Evolutionary conservation across 495 filamentous ascomycete species (phyloP).

Genomic region (Hyphodiscus hymeniophilus): DNA sequence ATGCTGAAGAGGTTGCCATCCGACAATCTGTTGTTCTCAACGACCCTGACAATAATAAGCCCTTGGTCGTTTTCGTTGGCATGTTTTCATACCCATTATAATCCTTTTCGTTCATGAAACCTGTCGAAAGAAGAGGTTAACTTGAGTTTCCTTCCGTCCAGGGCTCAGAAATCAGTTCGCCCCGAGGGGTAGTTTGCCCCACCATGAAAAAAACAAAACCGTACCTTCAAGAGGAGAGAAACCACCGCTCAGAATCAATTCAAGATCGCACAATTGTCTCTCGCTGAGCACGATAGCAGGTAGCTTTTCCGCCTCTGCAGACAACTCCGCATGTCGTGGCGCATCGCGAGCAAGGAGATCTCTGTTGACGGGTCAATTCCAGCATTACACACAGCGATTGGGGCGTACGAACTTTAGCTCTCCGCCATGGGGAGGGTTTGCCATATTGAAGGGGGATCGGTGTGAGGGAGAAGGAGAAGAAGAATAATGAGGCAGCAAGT

Average conservation of each 20-base stretch:
- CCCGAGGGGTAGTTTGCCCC: constrained; percentile 13
- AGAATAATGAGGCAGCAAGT: not conserved
- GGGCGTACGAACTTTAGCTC: constrained; percentile 57
- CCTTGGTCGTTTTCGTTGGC: not conserved
- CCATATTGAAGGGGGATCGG: constrained; percentile 29
- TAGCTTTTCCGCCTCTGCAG: constrained; percentile 75
- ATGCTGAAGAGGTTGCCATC: constrained; percentile 94
- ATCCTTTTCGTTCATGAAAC: constrained; percentile 95
- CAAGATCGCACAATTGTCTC: constrained; percentile 94
- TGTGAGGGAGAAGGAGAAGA: not conserved
- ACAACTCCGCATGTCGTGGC: constrained; percentile 65
- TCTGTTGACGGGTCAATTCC: constrained; percentile 12
- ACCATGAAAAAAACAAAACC: constrained; percentile 26
- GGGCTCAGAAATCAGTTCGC: not conserved
- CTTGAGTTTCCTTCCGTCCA: not conserved
- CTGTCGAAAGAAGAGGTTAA: constrained; percentile 32
- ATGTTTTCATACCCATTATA: constrained; percentile 66
- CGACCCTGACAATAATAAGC: constrained; percentile 53
- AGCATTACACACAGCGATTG: no score
- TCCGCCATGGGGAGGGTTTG: constrained; percentile 86
- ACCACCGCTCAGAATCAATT: constrained; percentile 90
- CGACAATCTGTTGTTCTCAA: constrained; percentile 73
- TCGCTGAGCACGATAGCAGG: constrained; percentile 80
- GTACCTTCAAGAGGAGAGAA: constrained; percentile 95
- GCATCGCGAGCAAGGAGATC: constrained; percentile 90